A percentile compares a stretch with the other conserved stretches of the same genome.
Evolutionary conservation across 2,329 filamentous ascomycete genomes (phyloP).

Genomic region (Fusarium sp.): DNA sequence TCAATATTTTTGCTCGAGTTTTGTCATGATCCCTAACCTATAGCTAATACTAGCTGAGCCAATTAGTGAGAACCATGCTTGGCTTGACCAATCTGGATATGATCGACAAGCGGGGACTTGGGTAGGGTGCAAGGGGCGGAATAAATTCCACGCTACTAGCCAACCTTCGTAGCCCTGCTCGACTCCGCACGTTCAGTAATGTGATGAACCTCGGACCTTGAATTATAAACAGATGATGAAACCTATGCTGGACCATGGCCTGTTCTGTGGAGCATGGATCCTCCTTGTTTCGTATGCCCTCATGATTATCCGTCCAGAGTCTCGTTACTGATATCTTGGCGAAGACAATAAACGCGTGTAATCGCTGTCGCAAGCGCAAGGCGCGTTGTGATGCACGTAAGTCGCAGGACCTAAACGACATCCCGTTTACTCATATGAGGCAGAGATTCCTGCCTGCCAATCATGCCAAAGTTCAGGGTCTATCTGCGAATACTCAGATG

Average conservation of each 20-base stretch:
- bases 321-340: background rate
- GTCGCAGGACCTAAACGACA: accelerated
- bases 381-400: slow-evolving; percentile 22
- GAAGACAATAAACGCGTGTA: slow-evolving; percentile 22
- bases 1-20: too few relatives aligned
- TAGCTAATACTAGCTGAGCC: too few relatives aligned
- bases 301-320: too few relatives aligned
- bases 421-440: accelerated
- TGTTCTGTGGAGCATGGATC: background rate
- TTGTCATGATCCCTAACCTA: too few relatives aligned
- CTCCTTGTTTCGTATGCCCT: slow-evolving; percentile 8
- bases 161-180: too few relatives aligned
- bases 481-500: slow-evolving; percentile 19
- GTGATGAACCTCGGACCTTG: background rate
- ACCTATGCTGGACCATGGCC: background rate
- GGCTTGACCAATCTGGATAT: too few relatives aligned
- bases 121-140: background rate
- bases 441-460: slow-evolving; percentile 18
- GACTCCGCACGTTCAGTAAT: slow-evolving; percentile 13
- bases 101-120: too few relatives aligned
- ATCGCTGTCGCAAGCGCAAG: slow-evolving; percentile 25
- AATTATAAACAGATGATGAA: background rate
- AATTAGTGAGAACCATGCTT: too few relatives aligned
- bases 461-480: slow-evolving; percentile 18
- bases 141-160: slow-evolving; percentile 4